Evolutionary conservation across 2,329 filamentous ascomycete genomes (phyloP), one percentile per base, ranked within the genome.

Genomic region (Colletotrichum sp.): DNA sequence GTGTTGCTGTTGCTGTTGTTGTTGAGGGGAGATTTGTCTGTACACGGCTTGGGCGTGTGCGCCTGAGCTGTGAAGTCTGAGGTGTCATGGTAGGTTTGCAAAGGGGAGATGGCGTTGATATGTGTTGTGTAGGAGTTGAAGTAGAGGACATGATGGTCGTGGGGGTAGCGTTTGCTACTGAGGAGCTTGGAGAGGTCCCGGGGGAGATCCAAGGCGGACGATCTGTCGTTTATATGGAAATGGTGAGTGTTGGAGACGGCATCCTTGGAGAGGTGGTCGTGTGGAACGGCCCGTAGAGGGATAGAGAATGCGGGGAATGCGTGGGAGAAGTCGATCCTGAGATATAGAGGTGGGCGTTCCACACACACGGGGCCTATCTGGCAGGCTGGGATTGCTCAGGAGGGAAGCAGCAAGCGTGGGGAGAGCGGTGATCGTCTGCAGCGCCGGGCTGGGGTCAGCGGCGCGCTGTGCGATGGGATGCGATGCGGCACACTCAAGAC

Each of bases 21-120:
- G 34, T 55, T 71, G 26, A 78, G 63, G 83, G 81, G 65, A 89
- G 82, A 77, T 83, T 85, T 71, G 89, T 90, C 79, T 89, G 88
- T 71, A 90, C 86, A 76, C 86, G 85, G 79, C 84, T 84, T 64
- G 88, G 88, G 81, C 88, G 87, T 73, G 85, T 81, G 74, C 85
- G 86, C 79, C 86, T 85, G 70, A 84, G 79, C 72, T 85, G 84
- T 65, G 83, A 79, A 55, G 86, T 81, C 71, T 87, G 84, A 72
- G 85, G 83, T 78, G 86, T 82, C 86, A 89, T 88, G 80, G 82
- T 81, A 79, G 83, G 81, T 79, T 86, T 83, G 72, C 78, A 81
- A 71, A 80, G 77, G 62, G 81, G 79, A 72, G 81, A 79, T 71
- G 80, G 80, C 80, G 78, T 79, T 76, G 79, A 80, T 78, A 79